These are phyloP conservation scores for Antitrichia curtipendula DNA, from an alignment of 225 moss, liverwort and hornwort genomes.

Conservation along the genomic window DNA sequence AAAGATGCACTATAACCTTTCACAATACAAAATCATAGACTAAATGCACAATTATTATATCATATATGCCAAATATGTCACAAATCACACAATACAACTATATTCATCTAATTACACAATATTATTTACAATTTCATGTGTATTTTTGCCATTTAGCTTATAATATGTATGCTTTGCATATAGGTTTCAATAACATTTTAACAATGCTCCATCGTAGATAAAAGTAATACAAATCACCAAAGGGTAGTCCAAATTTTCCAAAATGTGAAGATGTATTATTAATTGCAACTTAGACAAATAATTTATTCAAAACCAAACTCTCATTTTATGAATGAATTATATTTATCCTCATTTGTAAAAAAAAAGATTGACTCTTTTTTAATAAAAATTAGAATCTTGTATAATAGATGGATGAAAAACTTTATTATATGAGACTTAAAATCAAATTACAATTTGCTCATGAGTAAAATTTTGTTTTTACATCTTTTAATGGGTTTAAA, in stretches of 20 bases:
- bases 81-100: background rate
- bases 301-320: background rate
- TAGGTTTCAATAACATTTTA: background rate
- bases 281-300: background rate
- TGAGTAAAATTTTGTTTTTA: background rate
- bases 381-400: no score
- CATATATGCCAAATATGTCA: no score
- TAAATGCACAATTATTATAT: background rate
- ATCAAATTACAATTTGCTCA: background rate
- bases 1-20: background rate
- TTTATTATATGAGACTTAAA: no score
- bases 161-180: no score
- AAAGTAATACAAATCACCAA: background rate
- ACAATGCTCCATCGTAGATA: background rate
- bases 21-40: no score
- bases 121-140: background rate
- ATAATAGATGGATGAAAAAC: no score
- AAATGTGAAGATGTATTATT: background rate
- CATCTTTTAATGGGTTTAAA: no score
- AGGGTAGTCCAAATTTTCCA: accelerated
- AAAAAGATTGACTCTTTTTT: no score
- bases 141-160: background rate
- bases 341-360: accelerated
- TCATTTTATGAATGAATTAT: background rate
- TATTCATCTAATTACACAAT: background rate